Evolutionary conservation across 2,329 filamentous ascomycete genomes (phyloP), one percentile per base, ranked within the genome.

Genomic region (Fusarium nanum): DNA sequence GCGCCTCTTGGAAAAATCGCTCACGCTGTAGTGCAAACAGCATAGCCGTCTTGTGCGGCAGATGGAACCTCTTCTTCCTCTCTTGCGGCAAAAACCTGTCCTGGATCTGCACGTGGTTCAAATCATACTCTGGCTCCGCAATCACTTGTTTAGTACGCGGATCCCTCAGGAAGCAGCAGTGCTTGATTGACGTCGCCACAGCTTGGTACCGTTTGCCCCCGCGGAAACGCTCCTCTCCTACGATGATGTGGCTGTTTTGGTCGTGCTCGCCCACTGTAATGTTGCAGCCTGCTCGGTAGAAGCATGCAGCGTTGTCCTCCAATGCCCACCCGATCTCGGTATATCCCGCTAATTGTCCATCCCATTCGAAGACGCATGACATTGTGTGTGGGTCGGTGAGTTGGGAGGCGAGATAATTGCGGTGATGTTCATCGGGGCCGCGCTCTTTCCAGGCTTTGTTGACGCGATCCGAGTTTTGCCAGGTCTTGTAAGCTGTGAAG

Each of bases 361-460:
- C 75, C 75, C 75, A 76, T 53, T 71, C 67, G 37, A 76, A 76
- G n/a, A 76, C 42, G 42, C 75, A 76, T 1, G 75, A 76, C 75
- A 76, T 76, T 27, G 61, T 73, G 49, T 76, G 75, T 4, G 72
- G 61, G 18, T 76, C 73, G 2, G 70, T 69, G 7, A 76, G 60
- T 42, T 76, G 75, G 18, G 40, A 55, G 1, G 75, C 64, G 14
- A 76, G 62, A 50, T 76, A 76, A 11, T 49, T 55, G 10, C 72
- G 67, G 59, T 76, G 75, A 40, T 76, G 74, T 27, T 76, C 73
- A 27, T 76, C 75, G 0, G 75, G 65, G 0, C 75, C 75, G 32
- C 75, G 73, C 56, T 76, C 75, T 44, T 67, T 64, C 75, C 75
- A 76, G 13, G 63, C 65, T 5, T 73, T 70, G 44, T 76, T 76